A percentile compares a stretch with the other conserved stretches of the same genome.
These are phyloP conservation scores for Scleromitrula shiraiana DNA, from an alignment of 2,329 filamentous ascomycete genomes.

Conservation along the genomic window DNA sequence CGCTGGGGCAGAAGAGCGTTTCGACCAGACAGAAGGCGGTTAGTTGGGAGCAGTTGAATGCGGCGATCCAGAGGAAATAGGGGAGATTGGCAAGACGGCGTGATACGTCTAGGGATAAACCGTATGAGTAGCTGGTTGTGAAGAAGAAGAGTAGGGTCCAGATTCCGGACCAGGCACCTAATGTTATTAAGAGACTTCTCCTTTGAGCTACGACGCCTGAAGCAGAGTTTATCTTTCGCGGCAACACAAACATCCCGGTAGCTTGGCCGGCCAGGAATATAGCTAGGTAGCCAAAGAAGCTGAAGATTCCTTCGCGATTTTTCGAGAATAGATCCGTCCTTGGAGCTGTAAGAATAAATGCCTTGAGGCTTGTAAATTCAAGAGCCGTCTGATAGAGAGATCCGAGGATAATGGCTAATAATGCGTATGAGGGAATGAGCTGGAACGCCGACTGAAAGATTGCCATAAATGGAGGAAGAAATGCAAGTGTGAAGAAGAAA, in stretches of 20 bases:
- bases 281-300: conserved; percentile 85
- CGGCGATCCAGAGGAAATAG: conserved; percentile 87
- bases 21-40: conserved; percentile 73
- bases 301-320: conserved; percentile 94
- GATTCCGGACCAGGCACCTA: conserved; percentile 54
- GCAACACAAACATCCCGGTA: conserved; percentile 71
- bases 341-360: conserved; percentile 74
- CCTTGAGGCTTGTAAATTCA: conserved; percentile 69
- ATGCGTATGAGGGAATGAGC: conserved; percentile 67
- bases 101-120: conserved; percentile 69
- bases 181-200: conserved; percentile 51
- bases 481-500: conserved; percentile 93
- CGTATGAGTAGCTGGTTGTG: conserved; percentile 59
- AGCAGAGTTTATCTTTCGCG: conserved; percentile 42
- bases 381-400: conserved; percentile 67
- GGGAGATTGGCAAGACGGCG: conserved; percentile 86
- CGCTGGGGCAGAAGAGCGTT: conserved; percentile 65
- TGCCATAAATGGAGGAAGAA: conserved; percentile 83
- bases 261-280: conserved; percentile 90
- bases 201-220: conserved; percentile 40
- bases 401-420: conserved; percentile 61
- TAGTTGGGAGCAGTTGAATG: conserved; percentile 82
- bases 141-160: conserved; percentile 67
- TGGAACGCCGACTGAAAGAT: conserved; percentile 66
- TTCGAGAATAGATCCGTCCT: conserved; percentile 73